Evolutionary conservation across 2,329 filamentous ascomycete genomes (phyloP).

Genomic region (Macrophomina pseudophaseolina): DNA sequence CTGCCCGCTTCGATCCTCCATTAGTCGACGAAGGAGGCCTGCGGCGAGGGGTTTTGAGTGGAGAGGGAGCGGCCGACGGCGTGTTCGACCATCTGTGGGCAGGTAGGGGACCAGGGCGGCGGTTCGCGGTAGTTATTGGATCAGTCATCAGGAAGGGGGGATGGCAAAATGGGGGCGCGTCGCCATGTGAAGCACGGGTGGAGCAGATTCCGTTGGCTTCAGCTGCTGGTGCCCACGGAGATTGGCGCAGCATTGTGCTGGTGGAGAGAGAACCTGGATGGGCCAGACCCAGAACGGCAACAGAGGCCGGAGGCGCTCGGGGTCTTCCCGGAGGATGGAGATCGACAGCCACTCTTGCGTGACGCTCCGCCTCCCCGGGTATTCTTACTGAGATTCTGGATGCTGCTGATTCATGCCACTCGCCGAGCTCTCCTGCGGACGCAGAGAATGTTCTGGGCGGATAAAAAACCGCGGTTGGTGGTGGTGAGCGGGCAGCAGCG

Average conservation of each 20-base stretch:
- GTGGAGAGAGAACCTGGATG: conserved; percentile 1
- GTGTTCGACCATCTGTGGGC: background rate
- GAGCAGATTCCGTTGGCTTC: background rate
- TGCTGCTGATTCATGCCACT: background rate
- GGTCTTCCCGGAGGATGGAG: conserved; percentile 7
- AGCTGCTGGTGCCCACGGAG: background rate
- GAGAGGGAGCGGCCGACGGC: background rate
- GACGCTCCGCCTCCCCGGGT: background rate
- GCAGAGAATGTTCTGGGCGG: no score
- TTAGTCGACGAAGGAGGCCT: background rate
- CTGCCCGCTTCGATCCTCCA: conserved; percentile 33
- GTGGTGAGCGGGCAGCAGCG: background rate
- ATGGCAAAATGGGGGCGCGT: background rate
- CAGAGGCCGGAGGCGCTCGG: conserved; percentile 9
- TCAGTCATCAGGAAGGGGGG: conserved; percentile 19
- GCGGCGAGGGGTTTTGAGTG: background rate
- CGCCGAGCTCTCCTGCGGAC: no score
- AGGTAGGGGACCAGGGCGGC: conserved; percentile 3
- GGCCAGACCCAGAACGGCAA: conserved; percentile 16
- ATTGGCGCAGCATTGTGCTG: conserved; percentile 2
- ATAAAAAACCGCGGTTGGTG: no score
- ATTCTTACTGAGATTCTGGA: background rate
- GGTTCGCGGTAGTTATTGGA: conserved; percentile 6
- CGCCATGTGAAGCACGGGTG: conserved; percentile 13
- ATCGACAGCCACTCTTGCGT: background rate